A percentile compares a stretch with the other conserved stretches of the same genome.
Conservation (phyloP, 495 filamentous ascomycete species). For the Cercophora scortea region DNA sequence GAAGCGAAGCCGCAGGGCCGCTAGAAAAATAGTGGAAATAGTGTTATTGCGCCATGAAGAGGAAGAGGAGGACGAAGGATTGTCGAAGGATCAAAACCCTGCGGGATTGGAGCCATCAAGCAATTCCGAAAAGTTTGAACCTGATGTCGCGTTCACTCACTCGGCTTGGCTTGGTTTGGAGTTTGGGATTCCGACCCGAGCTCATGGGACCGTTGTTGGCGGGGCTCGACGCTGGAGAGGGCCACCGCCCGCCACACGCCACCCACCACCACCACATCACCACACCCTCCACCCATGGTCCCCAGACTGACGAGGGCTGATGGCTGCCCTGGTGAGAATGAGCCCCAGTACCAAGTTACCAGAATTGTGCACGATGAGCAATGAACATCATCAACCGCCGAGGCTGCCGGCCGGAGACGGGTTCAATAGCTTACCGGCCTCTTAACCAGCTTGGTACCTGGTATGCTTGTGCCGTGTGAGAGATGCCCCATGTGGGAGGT, state of each 20-base stretch:
- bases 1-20: neutral
- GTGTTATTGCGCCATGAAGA: neutral
- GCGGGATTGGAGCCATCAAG: neutral
- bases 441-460: neutral
- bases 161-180: neutral
- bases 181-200: neutral
- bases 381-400: neutral
- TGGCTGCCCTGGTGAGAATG: neutral
- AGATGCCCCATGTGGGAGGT: too few relatives aligned
- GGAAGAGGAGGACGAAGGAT: neutral
- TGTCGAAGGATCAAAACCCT: neutral
- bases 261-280: too few relatives aligned
- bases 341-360: too few relatives aligned
- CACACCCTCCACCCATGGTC: too few relatives aligned
- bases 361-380: neutral
- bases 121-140: neutral
- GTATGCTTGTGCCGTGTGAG: too few relatives aligned
- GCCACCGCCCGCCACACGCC: neutral
- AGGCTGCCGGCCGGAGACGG: neutral
- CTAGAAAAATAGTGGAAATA: neutral
- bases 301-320: too few relatives aligned
- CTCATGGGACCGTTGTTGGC: constrained; percentile 8
- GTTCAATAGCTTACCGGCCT: neutral
- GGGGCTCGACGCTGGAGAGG: neutral
- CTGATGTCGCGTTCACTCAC: neutral